These are phyloP conservation scores for Phytophthora pseudosyringae DNA, from an alignment of 352 stramenopile genomes.

Conservation along the genomic window DNA sequence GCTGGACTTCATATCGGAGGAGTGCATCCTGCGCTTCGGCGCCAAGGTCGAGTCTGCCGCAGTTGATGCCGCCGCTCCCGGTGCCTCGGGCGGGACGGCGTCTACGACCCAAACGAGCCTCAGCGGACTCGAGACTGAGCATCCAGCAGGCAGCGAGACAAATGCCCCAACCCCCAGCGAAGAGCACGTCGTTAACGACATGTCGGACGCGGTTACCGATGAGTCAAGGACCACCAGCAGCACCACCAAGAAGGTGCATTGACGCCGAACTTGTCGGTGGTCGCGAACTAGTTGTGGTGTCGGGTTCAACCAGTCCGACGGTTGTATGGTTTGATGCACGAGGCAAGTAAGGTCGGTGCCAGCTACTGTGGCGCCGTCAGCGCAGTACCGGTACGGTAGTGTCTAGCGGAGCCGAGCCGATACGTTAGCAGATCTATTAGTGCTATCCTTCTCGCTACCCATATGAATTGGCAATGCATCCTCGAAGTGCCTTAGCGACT, in stretches of 20 bases:
- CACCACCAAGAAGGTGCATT: constrained; percentile 33
- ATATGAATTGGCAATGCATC: constrained; percentile 31
- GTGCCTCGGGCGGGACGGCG: not conserved
- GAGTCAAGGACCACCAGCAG: constrained; percentile 11
- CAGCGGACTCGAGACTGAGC: constrained; percentile 10
- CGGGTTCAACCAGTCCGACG: not conserved
- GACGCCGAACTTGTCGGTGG: not conserved
- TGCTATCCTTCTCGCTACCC: constrained; percentile 23
- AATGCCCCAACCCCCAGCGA: constrained; percentile 5
- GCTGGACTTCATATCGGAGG: constrained; percentile 83
- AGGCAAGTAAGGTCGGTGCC: not conserved
- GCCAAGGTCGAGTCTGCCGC: constrained; percentile 17
- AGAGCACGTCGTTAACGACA: not conserved
- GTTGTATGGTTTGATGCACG: constrained; percentile 1
- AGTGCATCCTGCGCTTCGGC: constrained; percentile 69
- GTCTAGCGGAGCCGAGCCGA: constrained; percentile 7
- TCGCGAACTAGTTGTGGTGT: not conserved
- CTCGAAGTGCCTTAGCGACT: constrained; percentile 8
- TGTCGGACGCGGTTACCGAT: constrained; percentile 5
- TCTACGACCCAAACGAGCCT: not conserved
- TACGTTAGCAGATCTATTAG: constrained; percentile 21
- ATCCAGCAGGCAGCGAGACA: constrained; percentile 6
- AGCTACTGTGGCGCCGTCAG: constrained; percentile 1
- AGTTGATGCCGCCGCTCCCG: not conserved
- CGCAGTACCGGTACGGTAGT: too few relatives aligned